Percentiles rank a stretch among this genome's conserved stretches.
Evolutionary conservation across 768 basidiomycete species (phyloP).

Genomic region (Serendipita sp.): DNA sequence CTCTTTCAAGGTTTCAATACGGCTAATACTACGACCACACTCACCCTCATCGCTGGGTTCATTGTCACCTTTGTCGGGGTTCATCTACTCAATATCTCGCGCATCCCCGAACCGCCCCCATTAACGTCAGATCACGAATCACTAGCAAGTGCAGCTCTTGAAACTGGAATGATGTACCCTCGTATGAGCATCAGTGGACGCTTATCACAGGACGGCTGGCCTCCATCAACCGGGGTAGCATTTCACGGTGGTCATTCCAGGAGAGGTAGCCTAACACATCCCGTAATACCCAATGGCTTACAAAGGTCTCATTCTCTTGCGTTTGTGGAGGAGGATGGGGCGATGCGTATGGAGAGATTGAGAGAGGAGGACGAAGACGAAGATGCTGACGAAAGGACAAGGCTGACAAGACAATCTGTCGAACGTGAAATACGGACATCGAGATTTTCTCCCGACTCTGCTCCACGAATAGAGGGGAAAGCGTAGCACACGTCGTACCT

Average conservation of each 20-base stretch:
- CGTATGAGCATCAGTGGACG: slow-evolving; percentile 69
- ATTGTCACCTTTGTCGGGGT: slow-evolving; percentile 90
- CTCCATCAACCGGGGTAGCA: slow-evolving; percentile 20
- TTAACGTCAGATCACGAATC: slow-evolving; percentile 20
- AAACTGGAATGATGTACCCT: slow-evolving; percentile 56
- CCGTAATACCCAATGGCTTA: slow-evolving; percentile 29
- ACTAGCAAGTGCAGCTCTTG: slow-evolving; percentile 28
- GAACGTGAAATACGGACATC: not conserved
- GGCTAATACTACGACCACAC: slow-evolving; percentile 56
- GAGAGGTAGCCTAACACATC: slow-evolving; percentile 46
- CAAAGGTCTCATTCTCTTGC: slow-evolving; percentile 48
- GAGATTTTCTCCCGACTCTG: not conserved
- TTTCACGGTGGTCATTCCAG: slow-evolving; percentile 39
- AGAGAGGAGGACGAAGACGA: slow-evolving; percentile 51
- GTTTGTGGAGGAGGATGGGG: slow-evolving; percentile 43
- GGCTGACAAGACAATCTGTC: not conserved
- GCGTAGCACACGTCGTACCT: not conserved
- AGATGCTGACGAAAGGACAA: slow-evolving; percentile 24
- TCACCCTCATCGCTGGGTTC: slow-evolving; percentile 83
- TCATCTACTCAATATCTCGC: slow-evolving; percentile 78
- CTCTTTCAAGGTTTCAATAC: slow-evolving; percentile 97
- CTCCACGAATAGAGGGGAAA: not conserved
- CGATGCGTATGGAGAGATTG: slow-evolving; percentile 32
- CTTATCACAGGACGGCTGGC: slow-evolving; percentile 65
- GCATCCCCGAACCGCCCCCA: slow-evolving; percentile 27